A percentile compares a stretch with the other conserved stretches of the same genome.
phyloP scores from a whole-genome alignment of 805 yeast species.

The Ogataea saltuana region DNA sequence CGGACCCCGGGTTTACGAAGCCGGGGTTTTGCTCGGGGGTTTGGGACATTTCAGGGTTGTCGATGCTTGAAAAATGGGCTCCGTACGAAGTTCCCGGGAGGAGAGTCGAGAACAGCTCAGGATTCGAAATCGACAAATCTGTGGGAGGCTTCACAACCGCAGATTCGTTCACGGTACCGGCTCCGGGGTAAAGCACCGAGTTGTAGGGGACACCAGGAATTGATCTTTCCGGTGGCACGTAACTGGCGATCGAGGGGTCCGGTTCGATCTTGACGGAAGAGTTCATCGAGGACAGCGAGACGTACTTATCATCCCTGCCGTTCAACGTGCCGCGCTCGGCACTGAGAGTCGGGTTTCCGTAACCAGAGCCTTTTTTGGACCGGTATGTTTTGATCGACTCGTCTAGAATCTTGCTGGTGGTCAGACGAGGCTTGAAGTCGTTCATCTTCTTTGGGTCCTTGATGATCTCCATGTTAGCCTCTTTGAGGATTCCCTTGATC shows the following conservation, averaged over 20 bases:
- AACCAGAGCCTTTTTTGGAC: conserved; percentile 5
- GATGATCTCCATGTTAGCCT: conserved; percentile 14
- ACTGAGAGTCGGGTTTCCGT: conserved; percentile 13
- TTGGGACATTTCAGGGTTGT: no score
- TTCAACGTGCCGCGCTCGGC: conserved; percentile 21
- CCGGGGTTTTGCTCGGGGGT: no score
- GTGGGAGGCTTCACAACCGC: no score
- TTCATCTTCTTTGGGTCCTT: conserved; percentile 1
- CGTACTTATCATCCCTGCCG: no score
- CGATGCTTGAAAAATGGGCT: no score
- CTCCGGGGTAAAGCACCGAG: no score
- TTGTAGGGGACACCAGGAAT: no score
- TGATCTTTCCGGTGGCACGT: no score
- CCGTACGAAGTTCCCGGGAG: not conserved
- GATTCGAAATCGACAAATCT: not conserved
- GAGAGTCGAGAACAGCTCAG: not conserved
- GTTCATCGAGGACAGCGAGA: no score
- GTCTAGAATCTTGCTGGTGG: conserved; percentile 13
- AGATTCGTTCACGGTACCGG: no score
- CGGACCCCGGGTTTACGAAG: not conserved
- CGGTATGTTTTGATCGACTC: conserved; percentile 10
- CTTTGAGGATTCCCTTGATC: conserved; percentile 23
- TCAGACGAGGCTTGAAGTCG: conserved; percentile 1
- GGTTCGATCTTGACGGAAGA: not conserved
- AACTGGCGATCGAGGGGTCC: no score